These are phyloP conservation scores for Closterium sp. DNA, from an alignment of 139 green algal species.

Conservation along the genomic window DNA sequence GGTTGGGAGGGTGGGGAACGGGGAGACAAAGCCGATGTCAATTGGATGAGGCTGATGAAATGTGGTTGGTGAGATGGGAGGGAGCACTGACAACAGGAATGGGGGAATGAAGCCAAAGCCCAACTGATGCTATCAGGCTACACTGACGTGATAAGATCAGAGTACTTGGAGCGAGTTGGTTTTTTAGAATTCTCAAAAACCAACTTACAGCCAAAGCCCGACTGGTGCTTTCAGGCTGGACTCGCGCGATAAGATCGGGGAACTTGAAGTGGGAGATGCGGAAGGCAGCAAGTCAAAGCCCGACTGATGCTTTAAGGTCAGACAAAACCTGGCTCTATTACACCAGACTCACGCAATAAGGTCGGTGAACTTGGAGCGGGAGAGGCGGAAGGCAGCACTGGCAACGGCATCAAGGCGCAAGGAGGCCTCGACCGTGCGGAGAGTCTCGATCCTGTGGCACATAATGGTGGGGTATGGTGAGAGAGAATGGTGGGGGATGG, in stretches of 20 bases:
- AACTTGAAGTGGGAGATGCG: neutral
- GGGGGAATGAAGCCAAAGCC: neutral
- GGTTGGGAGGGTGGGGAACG: too few species aligned
- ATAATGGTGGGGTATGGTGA: neutral
- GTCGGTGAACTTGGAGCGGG: conserved; percentile 42
- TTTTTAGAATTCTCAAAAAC: too few species aligned
- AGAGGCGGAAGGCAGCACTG: conserved; percentile 45
- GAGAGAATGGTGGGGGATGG: neutral
- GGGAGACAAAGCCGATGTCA: neutral
- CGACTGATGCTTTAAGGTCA: too few species aligned
- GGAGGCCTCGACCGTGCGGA: conserved; percentile 39
- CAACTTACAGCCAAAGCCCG: neutral
- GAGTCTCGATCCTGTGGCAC: conserved; percentile 12
- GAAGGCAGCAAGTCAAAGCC: too few species aligned
- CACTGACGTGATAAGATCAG: neutral
- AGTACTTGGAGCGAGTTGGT: neutral
- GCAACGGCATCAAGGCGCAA: conserved; percentile 44
- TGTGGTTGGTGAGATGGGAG: neutral
- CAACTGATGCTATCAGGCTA: neutral
- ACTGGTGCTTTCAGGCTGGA: neutral
- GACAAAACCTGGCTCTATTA: neutral
- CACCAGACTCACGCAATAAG: conserved; percentile 6
- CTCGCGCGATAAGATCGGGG: neutral
- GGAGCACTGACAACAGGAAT: neutral
- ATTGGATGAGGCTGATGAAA: neutral